Base-by-base conservation (phyloP, 805 yeast species). In the Myxozyma monticola region DNA sequence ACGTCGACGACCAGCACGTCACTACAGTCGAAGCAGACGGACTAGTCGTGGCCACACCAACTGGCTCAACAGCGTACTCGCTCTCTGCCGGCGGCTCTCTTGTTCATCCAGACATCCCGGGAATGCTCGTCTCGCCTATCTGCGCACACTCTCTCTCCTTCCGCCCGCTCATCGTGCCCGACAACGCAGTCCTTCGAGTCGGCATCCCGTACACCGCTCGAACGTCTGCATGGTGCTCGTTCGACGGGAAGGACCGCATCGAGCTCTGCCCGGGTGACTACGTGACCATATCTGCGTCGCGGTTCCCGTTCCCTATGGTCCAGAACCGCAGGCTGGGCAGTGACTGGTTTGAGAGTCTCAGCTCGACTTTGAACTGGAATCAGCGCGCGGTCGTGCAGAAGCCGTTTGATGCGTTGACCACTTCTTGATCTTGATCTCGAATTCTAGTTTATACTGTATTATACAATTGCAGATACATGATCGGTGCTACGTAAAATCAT, bases 131-230 rank as follows among this genome's bases (percentile, higher is more conserved):
- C 6, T 89, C 98, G 0, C 98, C 98, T 0, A 90, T 91, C 52
- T 91, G 98, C 65, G 97, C 98, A 0, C 97, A 91, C 64, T 87
- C 97, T 0, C 75, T 91, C 37, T 86, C 96, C 3, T 91, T 91
- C 71, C 75, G 98, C 59, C 98, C 98, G 2, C 84, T 91, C 42
- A 74, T 91, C 51, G 73, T 91, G 21, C 98, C 98, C 0, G 98
- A 91, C 67, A 85, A 91, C 15, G 88, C 88, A 88, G 75, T 78
- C 21, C 70, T 90, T 51, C 84, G 81, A 59, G 84, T 91, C 5
- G 85, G 85, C 61, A 91, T 89, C 2, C 96, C 98, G 0, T 45
- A 64, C 3, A 76, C 75, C 48, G 84, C 96, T 37, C 72, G 99
- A 43, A 80, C 95, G 2, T 85, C 96, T 0, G 96, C 98, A 0